Base-by-base conservation (phyloP, 768 basidiomycete species). In the Lyophyllum semitale region DNA sequence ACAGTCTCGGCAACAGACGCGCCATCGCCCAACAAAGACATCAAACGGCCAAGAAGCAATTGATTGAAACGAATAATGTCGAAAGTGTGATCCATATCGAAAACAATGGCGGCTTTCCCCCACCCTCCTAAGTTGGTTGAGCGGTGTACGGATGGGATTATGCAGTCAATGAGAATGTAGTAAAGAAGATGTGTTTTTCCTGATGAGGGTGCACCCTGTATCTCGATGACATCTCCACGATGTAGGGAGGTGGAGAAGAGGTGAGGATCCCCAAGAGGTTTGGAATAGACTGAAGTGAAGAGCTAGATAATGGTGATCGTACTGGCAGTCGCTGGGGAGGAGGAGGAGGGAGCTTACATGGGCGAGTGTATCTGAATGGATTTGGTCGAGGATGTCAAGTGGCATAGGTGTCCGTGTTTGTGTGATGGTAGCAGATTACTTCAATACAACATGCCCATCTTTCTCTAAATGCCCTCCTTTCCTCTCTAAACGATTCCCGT, bases 111-210 rank as follows among this genome's bases (percentile, higher is more conserved):
- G 54, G 77, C 77, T 66, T 84, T 87, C 41, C 75, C 78, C 79
- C 85, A 86, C 25, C 88, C 88, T 37, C 75, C 80, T n/a, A 84
- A 54, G 12, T 51, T 43, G 33, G 72, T 54, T 26, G 64, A 67
- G 35, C 62, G 46, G 57, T 72, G 59, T 22, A 58, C 59, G 29
- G 59, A 35, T 20, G 89, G 88, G 11, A 83, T 68, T 51, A 91
- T 73, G 60, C 87, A 84, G 20, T 75, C 77, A 12, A 83, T 69
- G 25, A 89, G 66, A 46, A 91, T 68, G 64, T 82, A 79, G 65
- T 88, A 88, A 25, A 92, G 70, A n/a, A 95, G 71, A 59, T 88
- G 87, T 2, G 89, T 87, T 71, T 94, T 95, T 26, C 90, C 92
- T 6, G 87, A 84, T 25, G 77, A 80, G 4, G 91, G 74, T 2